A percentile compares a stretch with the other conserved stretches of the same genome.
Conservation (phyloP, 2,329 filamentous ascomycete species). For the Lachnellula cervina region DNA sequence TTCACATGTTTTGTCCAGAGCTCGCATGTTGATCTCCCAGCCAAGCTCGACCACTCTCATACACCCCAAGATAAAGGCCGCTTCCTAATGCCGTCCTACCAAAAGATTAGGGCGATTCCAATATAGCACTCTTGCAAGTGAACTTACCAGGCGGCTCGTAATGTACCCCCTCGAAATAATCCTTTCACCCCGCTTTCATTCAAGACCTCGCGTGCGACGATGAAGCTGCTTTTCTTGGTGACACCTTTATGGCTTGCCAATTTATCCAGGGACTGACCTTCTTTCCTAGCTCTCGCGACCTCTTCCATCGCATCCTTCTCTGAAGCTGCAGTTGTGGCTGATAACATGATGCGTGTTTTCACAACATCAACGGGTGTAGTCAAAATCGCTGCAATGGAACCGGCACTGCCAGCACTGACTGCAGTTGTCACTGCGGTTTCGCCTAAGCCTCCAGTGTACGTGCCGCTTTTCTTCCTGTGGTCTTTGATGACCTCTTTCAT, state of each 20-base stretch:
- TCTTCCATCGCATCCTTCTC: constrained; percentile 26
- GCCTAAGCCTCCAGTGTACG: constrained; percentile 37
- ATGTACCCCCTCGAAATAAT: constrained; percentile 68
- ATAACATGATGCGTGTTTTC: constrained; percentile 85
- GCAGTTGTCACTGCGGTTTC: constrained; percentile 71
- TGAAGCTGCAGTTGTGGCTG: constrained; percentile 38
- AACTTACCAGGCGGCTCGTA: constrained; percentile 63
- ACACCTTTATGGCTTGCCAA: constrained; percentile 29
- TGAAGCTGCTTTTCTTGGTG: constrained; percentile 43
- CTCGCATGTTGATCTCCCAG: constrained; percentile 32
- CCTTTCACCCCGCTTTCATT: constrained; percentile 64
- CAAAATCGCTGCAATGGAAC: constrained; percentile 69
- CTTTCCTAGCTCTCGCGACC: constrained; percentile 19
- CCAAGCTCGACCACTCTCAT: constrained; percentile 73
- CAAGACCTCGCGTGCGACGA: constrained; percentile 62
- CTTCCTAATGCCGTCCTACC: constrained; percentile 65
- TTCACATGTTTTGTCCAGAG: neutral
- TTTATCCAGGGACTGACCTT: constrained; percentile 24
- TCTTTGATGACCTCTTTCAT: constrained; percentile 51
- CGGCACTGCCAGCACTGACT: constrained; percentile 66
- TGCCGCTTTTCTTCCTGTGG: constrained; percentile 35
- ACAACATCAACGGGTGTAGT: constrained; percentile 88
- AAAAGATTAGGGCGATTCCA: neutral
- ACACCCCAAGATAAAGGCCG: constrained; percentile 79
- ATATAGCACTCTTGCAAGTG: neutral